Evolutionary conservation across 352 stramenopile genomes (phyloP), one percentile per base, ranked within the genome.

Genomic region (Globisporangium canariense): DNA sequence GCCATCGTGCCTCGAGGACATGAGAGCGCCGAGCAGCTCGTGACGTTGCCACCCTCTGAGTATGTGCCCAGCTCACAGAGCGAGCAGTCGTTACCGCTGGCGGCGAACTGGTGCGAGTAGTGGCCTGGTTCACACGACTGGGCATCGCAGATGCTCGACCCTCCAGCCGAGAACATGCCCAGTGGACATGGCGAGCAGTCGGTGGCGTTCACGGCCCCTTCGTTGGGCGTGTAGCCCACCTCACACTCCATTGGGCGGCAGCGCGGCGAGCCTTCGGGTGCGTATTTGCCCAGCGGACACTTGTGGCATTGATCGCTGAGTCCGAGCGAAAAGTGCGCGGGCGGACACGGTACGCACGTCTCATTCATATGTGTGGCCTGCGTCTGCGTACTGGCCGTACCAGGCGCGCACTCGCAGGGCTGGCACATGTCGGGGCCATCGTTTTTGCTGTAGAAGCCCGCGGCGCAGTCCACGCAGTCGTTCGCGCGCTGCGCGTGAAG

Each of bases 381-480:
- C 2, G 47, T 32, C 18, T 45, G 51, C 1, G 38, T 38, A 66
- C 71, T 79, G n/a, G 74, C 54, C 2, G 58, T 64, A 22, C 74
- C 74, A 11, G 71, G 58, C 3, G 62, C 51, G 25, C 74, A 81
- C 51, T 18, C 43, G 41, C 65, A 75, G 7, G 74, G 68, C 52
- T 81, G 65, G 66, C 74, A 81, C 69, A 79, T 77, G 62, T 75
- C 69, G n/a, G 71, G 70, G 5, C 74, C 74, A 52, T 65, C 22
- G 34, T 60, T 62, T 64, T 77, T 62, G 55, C 58, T 77, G 67
- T 71, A 81, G 59, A 81, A 81, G 25, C 74, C 74, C 0, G 74
- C 7, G 5, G 63, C 47, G 40, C 74, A 81, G 7, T 68, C 50
- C 18, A 67, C 66, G 58, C 74, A 81, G 62, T 78, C 71, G 20